These are phyloP conservation scores for Pseudozyma hubeiensis DNA, from an alignment of 1,284 basidiomycete species.

Conservation along the genomic window DNA sequence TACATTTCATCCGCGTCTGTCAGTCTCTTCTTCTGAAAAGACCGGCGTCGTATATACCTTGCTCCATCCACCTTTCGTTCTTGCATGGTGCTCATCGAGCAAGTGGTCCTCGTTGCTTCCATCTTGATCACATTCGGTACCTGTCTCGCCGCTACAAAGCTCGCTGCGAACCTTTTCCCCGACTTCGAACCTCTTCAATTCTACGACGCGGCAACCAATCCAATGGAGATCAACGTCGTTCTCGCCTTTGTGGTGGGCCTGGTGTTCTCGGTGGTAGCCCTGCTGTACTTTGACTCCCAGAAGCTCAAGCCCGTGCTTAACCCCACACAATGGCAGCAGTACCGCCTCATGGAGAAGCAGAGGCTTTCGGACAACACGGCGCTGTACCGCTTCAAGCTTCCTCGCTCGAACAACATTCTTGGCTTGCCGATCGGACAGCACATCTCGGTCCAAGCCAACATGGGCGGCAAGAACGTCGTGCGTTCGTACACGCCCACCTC, in stretches of 20 bases:
- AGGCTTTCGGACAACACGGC: slow-evolving; percentile 94
- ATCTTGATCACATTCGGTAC: slow-evolving; percentile 52
- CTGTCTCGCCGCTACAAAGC: slow-evolving; percentile 41
- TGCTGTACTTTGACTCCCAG: slow-evolving; percentile 56
- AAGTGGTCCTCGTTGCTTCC: slow-evolving; percentile 47
- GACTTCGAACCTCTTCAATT: slow-evolving; percentile 46
- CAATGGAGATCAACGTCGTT: slow-evolving; percentile 63
- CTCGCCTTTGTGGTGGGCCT: slow-evolving; percentile 62
- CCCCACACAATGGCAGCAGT: slow-evolving; percentile 82
- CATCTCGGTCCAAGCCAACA: slow-evolving; percentile 88
- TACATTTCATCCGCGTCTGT: too few relatives aligned
- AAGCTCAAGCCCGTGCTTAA: slow-evolving; percentile 76
- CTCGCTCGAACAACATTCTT: slow-evolving; percentile 78
- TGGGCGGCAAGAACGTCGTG: slow-evolving; percentile 88
- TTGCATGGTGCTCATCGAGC: slow-evolving; percentile 48
- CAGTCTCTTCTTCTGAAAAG: too few relatives aligned
- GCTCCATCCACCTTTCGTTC: too few relatives aligned
- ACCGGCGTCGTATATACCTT: too few relatives aligned
- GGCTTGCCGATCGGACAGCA: slow-evolving; percentile 97
- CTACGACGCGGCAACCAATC: slow-evolving; percentile 54
- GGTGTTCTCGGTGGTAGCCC: slow-evolving; percentile 42
- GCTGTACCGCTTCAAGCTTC: slow-evolving; percentile 89
- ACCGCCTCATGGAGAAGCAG: slow-evolving; percentile 83
- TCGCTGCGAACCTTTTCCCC: slow-evolving; percentile 34
- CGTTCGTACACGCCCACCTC: slow-evolving; percentile 95